Percentiles rank a stretch among this genome's conserved stretches.
phyloP scores from a whole-genome alignment of 2,329 filamentous ascomycete genomes.

The Alternaria consortialis region DNA sequence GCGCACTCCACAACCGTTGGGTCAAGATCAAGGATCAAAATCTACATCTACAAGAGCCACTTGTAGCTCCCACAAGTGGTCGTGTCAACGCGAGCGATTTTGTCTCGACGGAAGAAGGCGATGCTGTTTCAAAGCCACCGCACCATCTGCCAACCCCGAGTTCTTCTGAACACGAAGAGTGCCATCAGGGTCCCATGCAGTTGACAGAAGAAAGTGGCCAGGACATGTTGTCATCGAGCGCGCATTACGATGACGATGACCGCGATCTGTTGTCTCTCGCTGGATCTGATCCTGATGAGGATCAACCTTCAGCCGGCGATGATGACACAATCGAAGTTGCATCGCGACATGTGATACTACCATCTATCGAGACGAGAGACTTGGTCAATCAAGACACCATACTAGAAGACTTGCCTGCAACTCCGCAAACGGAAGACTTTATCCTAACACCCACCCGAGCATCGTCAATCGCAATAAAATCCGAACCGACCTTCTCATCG shows the following conservation, averaged over 20 bases:
- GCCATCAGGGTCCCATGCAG: not conserved
- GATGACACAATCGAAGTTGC: constrained; percentile 7
- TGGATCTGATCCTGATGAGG: constrained; percentile 21
- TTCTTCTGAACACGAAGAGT: constrained; percentile 31
- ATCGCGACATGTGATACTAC: constrained; percentile 31
- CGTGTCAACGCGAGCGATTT: not conserved
- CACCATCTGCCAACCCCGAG: constrained; percentile 44
- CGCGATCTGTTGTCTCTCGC: constrained; percentile 38
- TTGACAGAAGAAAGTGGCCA: not conserved
- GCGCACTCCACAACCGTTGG: constrained; percentile 28
- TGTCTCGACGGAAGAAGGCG: not conserved
- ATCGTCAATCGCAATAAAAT: constrained; percentile 14
- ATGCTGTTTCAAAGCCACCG: constrained; percentile 9
- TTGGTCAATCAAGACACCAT: constrained; percentile 26
- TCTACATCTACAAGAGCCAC: constrained; percentile 10
- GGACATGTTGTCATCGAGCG: constrained; percentile 23
- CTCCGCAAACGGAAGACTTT: constrained; percentile 5
- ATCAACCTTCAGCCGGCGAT: constrained; percentile 6
- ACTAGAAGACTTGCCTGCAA: constrained; percentile 21
- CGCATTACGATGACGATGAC: constrained; percentile 40
- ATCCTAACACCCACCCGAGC: constrained; percentile 5
- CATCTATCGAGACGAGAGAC: constrained; percentile 33
- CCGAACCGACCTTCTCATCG: constrained; percentile 6
- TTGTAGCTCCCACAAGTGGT: not conserved
- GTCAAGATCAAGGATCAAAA: constrained; percentile 20